A percentile compares a stretch with the other conserved stretches of the same genome.
phyloP scores from a whole-genome alignment of 805 yeast genomes.

The Yarrowia keelungensis region DNA sequence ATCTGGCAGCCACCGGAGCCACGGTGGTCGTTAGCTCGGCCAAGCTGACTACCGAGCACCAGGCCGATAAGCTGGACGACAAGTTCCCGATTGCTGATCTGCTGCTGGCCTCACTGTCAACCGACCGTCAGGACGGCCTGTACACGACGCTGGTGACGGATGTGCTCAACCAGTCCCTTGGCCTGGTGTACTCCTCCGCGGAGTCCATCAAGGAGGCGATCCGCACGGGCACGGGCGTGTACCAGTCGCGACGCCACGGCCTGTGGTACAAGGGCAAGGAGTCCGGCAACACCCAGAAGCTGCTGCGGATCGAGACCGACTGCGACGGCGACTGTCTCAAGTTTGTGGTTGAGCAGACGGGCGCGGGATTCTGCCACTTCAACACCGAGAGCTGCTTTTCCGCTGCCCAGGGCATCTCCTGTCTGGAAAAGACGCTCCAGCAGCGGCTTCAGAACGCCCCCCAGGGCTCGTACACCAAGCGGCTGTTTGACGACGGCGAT shows the following conservation, averaged over 20 bases:
- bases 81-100: constrained; percentile 54
- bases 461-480: constrained; percentile 90
- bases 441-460: constrained; percentile 76
- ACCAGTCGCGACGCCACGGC: constrained; percentile 88
- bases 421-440: constrained; percentile 69
- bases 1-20: constrained; percentile 31
- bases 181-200: constrained; percentile 87
- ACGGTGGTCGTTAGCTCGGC: constrained; percentile 17
- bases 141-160: constrained; percentile 85
- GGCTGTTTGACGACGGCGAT: constrained; percentile 79
- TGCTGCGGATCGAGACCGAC: constrained; percentile 72
- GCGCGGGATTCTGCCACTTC: constrained; percentile 92
- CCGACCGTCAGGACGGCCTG: constrained; percentile 88
- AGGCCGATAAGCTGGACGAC: constrained; percentile 19
- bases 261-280: constrained; percentile 96
- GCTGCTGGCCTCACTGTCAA: constrained; percentile 61
- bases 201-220: constrained; percentile 85
- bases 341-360: constrained; percentile 83
- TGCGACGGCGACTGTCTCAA: constrained; percentile 93
- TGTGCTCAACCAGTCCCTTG: constrained; percentile 71
- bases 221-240: constrained; percentile 83
- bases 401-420: constrained; percentile 66
- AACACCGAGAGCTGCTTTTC: constrained; percentile 85
- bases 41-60: constrained; percentile 28
- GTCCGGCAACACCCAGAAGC: constrained; percentile 91